Evolutionary conservation across 2,329 filamentous ascomycete genomes (phyloP), one percentile per base, ranked within the genome.

Genomic region (Trichoderma hamatum): DNA sequence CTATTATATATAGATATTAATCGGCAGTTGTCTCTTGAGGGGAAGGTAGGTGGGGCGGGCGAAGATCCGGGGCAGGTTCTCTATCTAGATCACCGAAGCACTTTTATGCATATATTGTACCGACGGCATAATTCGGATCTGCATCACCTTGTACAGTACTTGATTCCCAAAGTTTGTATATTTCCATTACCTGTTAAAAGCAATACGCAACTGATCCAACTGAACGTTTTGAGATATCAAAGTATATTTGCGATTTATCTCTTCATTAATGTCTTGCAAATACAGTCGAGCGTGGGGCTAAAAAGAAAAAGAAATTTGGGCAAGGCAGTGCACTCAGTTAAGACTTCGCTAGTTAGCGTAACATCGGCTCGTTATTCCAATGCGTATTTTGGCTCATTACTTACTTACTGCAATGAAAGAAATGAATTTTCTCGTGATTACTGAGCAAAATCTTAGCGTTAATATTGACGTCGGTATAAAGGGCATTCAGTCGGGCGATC

Each of bases 41-140:
- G 24, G 36, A n/a, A 34, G 1, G 11, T 14, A 36, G 26, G 63
- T 6, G 63, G 63, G 63, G 36, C 34, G 36, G 52, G 13, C 11
- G 63, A 58, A 46, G 52, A 66, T 66, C 26, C 52, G 51, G 63
- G n/a, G 51, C 46, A 55, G 24, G 43, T 28, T 36, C 34, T 49
- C 5, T 34, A 56, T 49, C 52, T 66, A 46, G 51, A 49, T 56
- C 28, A n/a, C 24, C 51, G 19, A 19, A 56, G 19, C 46, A 11
- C 10, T 26, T 28, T 49, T 58, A 16, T 34, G 34, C 26, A 26
- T 26, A 66, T 6, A 56, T 49, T 66, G 36, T 66, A 28, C 63
- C 63, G 63, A 66, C 63, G 63, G 63, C n/a, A 56, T 46, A 58
- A 56, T 49, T 24, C 24, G 28, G 19, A 19, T 36, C 3, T 55